A percentile compares a stretch with the other conserved stretches of the same genome.
Evolutionary conservation across 2,329 filamentous ascomycete species (phyloP).

Genomic region (Clonostachys rhizophaga): DNA sequence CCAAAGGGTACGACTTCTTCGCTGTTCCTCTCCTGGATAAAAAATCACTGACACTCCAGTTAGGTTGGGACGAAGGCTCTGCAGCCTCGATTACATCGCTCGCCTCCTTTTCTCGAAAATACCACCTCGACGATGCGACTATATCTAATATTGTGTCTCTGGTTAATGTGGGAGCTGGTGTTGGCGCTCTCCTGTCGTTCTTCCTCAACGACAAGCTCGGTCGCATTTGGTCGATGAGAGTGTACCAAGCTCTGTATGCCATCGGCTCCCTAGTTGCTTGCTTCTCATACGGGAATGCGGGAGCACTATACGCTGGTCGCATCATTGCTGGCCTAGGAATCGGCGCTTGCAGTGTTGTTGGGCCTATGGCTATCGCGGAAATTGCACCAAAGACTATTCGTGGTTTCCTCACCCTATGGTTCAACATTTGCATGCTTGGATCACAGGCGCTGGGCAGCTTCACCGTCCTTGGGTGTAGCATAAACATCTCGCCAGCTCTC

Average conservation of each 20-base stretch:
- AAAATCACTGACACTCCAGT: too few relatives aligned
- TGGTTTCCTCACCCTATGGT: neutral
- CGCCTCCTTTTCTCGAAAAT: too few relatives aligned
- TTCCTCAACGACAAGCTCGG: slow-evolving; percentile 30
- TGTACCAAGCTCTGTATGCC: slow-evolving; percentile 19
- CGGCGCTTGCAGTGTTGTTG: neutral
- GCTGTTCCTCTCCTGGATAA: too few relatives aligned
- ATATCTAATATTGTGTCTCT: slow-evolving; percentile 25
- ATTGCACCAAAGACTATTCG: neutral
- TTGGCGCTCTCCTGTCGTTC: slow-evolving; percentile 22
- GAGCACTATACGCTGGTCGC: neutral
- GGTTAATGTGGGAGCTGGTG: slow-evolving; percentile 15
- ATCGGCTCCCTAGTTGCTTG: neutral
- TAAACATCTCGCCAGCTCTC: slow-evolving; percentile 4
- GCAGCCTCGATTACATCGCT: too few relatives aligned
- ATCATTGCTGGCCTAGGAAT: slow-evolving; percentile 1
- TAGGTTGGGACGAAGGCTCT: too few relatives aligned
- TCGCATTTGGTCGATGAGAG: slow-evolving; percentile 28
- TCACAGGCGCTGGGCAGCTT: slow-evolving; percentile 24
- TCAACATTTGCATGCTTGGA: slow-evolving; percentile 7
- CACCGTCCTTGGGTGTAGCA: slow-evolving; percentile 19
- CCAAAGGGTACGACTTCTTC: slow-evolving; percentile 1
- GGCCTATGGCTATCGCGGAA: slow-evolving; percentile 1
- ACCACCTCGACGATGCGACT: too few relatives aligned
- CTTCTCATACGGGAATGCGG: neutral